Percentiles rank a stretch among this genome's conserved stretches.
Evolutionary conservation across 176 grass and related monocot genomes (phyloP).

Genomic region (Carex littledalei): DNA sequence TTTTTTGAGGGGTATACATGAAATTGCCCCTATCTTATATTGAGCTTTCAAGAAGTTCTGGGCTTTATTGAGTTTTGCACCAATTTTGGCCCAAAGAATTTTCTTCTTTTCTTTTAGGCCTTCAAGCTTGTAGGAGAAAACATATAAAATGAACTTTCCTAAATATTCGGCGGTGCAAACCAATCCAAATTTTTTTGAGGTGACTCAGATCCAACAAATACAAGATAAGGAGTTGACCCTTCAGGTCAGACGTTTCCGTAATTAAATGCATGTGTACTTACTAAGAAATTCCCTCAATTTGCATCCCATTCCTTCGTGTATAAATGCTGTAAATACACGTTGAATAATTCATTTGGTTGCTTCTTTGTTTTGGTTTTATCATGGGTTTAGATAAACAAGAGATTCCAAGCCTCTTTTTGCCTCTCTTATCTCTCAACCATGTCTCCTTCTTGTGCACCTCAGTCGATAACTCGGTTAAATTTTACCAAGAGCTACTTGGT

Average conservation of each 20-base stretch:
- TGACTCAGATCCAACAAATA: slow-evolving; percentile 6
- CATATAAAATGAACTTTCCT: not conserved
- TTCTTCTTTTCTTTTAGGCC: not conserved
- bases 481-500: slow-evolving; percentile 69
- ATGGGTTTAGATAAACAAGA: slow-evolving; percentile 29
- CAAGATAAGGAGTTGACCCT: not conserved
- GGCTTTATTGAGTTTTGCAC: not conserved
- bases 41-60: not conserved
- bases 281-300: not conserved
- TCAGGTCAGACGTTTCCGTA: not conserved
- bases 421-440: slow-evolving; percentile 73
- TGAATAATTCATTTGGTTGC: not conserved
- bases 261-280: not conserved
- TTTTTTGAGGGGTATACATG: too few species aligned
- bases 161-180: not conserved
- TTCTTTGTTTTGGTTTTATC: not conserved
- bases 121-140: not conserved
- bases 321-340: not conserved
- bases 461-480: slow-evolving; percentile 41
- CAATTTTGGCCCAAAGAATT: not conserved
- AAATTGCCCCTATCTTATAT: too few species aligned
- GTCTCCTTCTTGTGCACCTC: slow-evolving; percentile 59
- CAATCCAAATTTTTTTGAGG: not conserved
- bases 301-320: not conserved
- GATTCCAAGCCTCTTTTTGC: not conserved